Base-by-base conservation (phyloP, 2,329 filamentous ascomycete genomes). In the Hypoxylon sp. region DNA sequence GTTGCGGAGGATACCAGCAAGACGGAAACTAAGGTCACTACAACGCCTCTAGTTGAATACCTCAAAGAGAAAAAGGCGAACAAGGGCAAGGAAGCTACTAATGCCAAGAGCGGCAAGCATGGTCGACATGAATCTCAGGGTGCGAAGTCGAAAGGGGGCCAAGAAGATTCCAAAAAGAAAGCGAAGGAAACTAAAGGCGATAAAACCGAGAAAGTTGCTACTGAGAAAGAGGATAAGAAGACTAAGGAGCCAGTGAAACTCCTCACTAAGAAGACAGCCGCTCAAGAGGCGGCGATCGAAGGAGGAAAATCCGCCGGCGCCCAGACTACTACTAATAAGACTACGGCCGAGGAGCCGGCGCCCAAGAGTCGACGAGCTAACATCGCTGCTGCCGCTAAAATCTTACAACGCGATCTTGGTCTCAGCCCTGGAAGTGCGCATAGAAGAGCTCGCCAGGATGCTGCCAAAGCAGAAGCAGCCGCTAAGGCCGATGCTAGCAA, bases 1-100 rank as follows among this genome's bases (percentile, higher is more conserved):
- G 75, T 82, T 9, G 79, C 82, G 0, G 85, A 86, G 25, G 85
- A 88, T 32, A 68, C 80, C 3, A 71, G 76, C 11, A 86, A 85
- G 43, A 79, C 85, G 2, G 86, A 87, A 56, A 68, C 79, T 36
- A 92, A 93, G 75, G 85, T 92, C 52, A 93, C 89, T 23, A 94
- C 90, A 0, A 98, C 96, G 0, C 96, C 96, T 0, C 81, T 99
- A 57, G 92, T 98, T 59, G 93, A 98, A 76, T 97, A 90, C 71
- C 85, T 98, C 36, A 92, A 92, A 71, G 94, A 98, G 79, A 97
- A 97, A 82, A 98, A 97, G 81, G 93, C 93, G 13, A 93, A 89
- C 70, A 90, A 87, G 76, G 82, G 78, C 19, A 90, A 89, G 73
- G 88, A 91, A 62, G 78, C 80, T 3, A 83, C 83, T 28, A 81